These are phyloP conservation scores for Pichia exigua DNA, from an alignment of 805 yeast genomes.

Conservation along the genomic window DNA sequence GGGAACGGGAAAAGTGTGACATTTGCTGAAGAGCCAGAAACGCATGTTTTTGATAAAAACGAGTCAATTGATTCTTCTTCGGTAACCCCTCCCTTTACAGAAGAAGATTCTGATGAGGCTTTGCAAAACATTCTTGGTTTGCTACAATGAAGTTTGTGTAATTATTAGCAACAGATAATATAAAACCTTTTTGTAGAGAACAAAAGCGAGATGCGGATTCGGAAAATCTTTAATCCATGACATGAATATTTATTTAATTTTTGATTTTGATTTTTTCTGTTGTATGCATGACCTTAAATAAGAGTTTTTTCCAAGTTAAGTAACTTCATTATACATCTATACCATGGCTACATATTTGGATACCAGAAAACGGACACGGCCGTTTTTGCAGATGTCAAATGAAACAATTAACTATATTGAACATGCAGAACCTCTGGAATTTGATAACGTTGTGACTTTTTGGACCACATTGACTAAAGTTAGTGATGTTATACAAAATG, in stretches of 20 bases:
- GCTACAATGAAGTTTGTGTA: background rate
- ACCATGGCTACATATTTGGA: slow-evolving; percentile 12
- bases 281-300: background rate
- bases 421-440: slow-evolving; percentile 15
- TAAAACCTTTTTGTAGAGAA: no score
- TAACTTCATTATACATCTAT: background rate
- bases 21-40: slow-evolving; percentile 3
- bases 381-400: slow-evolving; percentile 26
- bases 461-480: slow-evolving; percentile 34
- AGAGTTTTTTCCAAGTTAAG: background rate
- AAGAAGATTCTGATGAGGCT: background rate
- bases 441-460: slow-evolving; percentile 33
- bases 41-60: slow-evolving; percentile 2
- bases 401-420: background rate
- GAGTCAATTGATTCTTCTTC: background rate
- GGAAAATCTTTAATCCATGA: background rate
- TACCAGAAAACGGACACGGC: slow-evolving; percentile 20
- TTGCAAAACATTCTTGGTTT: background rate
- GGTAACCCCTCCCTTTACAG: background rate
- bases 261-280: background rate
- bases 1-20: slow-evolving; percentile 1
- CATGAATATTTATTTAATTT: background rate
- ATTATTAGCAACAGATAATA: background rate
- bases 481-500: slow-evolving; percentile 26
- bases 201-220: background rate